These are phyloP conservation scores for Eutrema heterophyllum DNA, from an alignment of 345 rosid genomes.

Conservation along the genomic window DNA sequence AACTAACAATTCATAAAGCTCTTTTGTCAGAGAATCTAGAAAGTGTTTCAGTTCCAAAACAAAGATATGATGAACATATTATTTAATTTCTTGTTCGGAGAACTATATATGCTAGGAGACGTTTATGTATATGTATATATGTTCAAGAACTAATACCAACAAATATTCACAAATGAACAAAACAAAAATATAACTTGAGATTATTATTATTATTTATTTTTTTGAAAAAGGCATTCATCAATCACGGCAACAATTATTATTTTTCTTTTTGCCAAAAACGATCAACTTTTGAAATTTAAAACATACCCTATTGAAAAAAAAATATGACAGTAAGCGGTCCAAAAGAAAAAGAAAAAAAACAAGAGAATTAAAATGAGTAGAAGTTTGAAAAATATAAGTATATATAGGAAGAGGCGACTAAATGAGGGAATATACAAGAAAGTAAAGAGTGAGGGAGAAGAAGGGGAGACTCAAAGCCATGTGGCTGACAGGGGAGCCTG, in stretches of 20 bases:
- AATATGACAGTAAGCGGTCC: not conserved
- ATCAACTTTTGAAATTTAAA: not conserved
- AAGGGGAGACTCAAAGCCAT: not conserved
- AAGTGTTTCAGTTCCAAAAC: not conserved
- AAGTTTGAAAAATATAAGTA: not conserved
- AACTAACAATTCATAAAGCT: not conserved
- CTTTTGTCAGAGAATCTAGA: not conserved
- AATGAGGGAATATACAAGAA: not conserved
- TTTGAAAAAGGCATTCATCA: too few species aligned
- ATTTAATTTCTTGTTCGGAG: not conserved
- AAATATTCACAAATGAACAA: not conserved
- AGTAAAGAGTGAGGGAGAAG: not conserved
- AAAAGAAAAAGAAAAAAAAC: not conserved
- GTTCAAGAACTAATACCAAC: not conserved
- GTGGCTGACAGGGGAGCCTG: not conserved
- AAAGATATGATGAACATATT: not conserved
- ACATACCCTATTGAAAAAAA: not conserved
- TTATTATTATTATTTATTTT: too few species aligned
- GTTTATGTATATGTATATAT: not conserved
- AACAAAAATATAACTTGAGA: not conserved
- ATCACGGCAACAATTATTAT: not conserved
- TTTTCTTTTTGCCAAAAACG: not conserved
- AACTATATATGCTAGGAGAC: not conserved
- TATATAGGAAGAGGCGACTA: not conserved
- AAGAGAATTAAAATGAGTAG: not conserved